Conservation (phyloP, 352 stramenopile species). For the Pythium folliculosum region DNA sequence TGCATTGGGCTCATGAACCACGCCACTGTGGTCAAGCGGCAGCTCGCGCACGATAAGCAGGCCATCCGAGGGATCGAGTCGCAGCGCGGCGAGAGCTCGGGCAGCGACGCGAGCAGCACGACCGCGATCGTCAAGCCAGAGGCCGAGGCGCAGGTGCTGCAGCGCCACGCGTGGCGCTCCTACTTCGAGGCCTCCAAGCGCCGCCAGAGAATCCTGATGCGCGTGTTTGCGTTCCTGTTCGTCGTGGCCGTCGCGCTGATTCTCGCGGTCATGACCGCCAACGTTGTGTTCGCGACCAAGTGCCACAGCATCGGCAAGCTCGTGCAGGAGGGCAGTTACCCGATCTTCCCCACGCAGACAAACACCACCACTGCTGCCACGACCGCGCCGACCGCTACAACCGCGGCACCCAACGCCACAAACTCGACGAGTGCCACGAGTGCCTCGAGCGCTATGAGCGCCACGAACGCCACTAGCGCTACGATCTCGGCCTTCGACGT, state of each 20-base stretch:
- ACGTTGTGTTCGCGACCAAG: conserved; percentile 69
- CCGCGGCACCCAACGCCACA: conserved; percentile 9
- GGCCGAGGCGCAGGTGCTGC: conserved; percentile 16
- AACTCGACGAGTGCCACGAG: not conserved
- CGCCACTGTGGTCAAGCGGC: conserved; percentile 52
- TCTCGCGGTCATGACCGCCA: conserved; percentile 92
- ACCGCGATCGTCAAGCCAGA: not conserved
- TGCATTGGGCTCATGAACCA: conserved; percentile 62
- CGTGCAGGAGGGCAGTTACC: conserved; percentile 40
- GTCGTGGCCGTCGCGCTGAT: conserved; percentile 56
- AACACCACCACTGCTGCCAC: conserved; percentile 9
- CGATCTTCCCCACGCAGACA: conserved; percentile 32
- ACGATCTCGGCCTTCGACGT: conserved; percentile 25
- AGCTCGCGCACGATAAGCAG: conserved; percentile 56
- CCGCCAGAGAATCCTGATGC: conserved; percentile 65
- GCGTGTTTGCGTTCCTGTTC: conserved; percentile 46
- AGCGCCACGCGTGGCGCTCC: conserved; percentile 46
- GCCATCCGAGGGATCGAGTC: conserved; percentile 37
- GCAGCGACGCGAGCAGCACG: conserved; percentile 12
- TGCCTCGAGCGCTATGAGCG: not conserved
- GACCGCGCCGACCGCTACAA: not conserved
- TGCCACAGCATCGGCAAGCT: conserved; percentile 65
- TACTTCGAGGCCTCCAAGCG: conserved; percentile 67
- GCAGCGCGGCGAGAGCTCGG: conserved; percentile 1
- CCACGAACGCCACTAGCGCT: not conserved